These are phyloP conservation scores for Phlebiopsis flavidoalba DNA, from an alignment of 768 basidiomycete species.

Conservation along the genomic window DNA sequence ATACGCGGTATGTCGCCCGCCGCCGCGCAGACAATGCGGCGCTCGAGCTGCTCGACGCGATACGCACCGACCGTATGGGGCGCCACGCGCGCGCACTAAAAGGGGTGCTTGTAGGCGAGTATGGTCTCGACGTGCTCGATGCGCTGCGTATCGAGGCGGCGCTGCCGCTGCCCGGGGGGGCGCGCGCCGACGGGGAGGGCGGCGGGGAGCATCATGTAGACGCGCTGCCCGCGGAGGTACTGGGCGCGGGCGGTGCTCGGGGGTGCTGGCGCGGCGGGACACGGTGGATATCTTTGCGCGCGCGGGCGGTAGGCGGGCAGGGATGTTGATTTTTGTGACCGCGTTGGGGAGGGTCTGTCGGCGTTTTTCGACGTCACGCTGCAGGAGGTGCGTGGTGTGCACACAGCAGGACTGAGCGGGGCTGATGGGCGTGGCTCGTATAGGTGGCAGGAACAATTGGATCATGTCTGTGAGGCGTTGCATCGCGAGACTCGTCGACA, in stretches of 20 bases:
- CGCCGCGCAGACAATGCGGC: too few species aligned
- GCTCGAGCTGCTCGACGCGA: too few species aligned
- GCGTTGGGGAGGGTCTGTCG: conserved; percentile 46
- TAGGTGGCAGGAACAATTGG: conserved; percentile 34
- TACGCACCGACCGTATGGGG: too few species aligned
- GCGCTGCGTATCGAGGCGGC: too few species aligned
- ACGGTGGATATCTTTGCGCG: conserved; percentile 4
- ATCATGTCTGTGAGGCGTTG: conserved; percentile 37
- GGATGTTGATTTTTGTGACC: conserved; percentile 32
- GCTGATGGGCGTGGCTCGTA: conserved; percentile 24
- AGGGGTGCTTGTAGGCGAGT: too few species aligned
- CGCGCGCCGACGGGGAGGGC: too few species aligned
- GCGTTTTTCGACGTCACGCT: conserved; percentile 45
- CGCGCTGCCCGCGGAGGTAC: conserved; percentile 11
- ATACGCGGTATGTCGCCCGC: too few species aligned
- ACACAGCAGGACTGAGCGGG: not conserved
- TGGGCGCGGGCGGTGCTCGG: conserved; percentile 13
- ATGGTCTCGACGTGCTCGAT: too few species aligned
- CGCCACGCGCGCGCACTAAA: too few species aligned
- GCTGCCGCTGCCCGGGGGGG: too few species aligned
- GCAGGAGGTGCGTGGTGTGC: conserved; percentile 34
- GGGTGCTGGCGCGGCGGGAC: conserved; percentile 6
- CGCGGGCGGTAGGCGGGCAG: not conserved
- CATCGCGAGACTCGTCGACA: conserved; percentile 29
- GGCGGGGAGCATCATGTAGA: too few species aligned